A percentile compares a stretch with the other conserved stretches of the same genome.
These are phyloP conservation scores for Meyerozyma carpophila DNA, from an alignment of 1,139 yeast genomes.

Conservation along the genomic window DNA sequence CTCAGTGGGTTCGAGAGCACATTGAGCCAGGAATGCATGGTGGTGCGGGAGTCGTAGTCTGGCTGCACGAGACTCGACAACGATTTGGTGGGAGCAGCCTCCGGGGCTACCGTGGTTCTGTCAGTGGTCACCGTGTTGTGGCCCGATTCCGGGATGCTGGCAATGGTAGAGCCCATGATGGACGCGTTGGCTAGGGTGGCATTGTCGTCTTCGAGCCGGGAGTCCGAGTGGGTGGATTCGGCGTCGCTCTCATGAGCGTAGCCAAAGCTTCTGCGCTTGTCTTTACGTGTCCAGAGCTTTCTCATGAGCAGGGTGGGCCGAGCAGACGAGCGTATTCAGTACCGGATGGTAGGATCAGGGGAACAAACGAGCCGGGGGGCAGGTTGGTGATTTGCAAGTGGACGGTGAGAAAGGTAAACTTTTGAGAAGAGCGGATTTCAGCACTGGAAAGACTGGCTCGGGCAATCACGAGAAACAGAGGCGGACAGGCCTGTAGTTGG, in stretches of 20 bases:
- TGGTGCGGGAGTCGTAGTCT: slow-evolving; percentile 28
- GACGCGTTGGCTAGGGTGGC: slow-evolving; percentile 10
- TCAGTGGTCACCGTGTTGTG: slow-evolving; percentile 1
- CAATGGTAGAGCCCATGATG: slow-evolving; percentile 1
- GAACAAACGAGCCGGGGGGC: neutral
- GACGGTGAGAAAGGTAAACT: neutral
- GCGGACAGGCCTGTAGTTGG: no score
- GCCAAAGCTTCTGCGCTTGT: slow-evolving; percentile 18
- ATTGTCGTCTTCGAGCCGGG: slow-evolving; percentile 9
- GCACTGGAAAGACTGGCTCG: no score
- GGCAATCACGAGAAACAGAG: no score
- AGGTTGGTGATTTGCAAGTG: neutral
- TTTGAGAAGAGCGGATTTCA: neutral
- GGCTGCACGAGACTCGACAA: slow-evolving; percentile 12
- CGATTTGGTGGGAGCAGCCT: slow-evolving; percentile 3
- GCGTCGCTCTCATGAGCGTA: neutral
- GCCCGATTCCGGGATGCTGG: slow-evolving; percentile 2
- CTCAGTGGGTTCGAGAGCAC: slow-evolving; percentile 31
- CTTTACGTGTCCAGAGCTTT: slow-evolving; percentile 28
- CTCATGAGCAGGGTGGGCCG: slow-evolving; percentile 14
- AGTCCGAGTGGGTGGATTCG: slow-evolving; percentile 7
- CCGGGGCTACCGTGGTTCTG: neutral
- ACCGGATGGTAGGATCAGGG: neutral
- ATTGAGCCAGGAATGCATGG: slow-evolving; percentile 41
- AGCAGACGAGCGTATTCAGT: no score